Percentiles rank a stretch among this genome's conserved stretches.
Evolutionary conservation across 169 alveolate genomes (phyloP).

Genomic region (Plasmodium yoelii): DNA sequence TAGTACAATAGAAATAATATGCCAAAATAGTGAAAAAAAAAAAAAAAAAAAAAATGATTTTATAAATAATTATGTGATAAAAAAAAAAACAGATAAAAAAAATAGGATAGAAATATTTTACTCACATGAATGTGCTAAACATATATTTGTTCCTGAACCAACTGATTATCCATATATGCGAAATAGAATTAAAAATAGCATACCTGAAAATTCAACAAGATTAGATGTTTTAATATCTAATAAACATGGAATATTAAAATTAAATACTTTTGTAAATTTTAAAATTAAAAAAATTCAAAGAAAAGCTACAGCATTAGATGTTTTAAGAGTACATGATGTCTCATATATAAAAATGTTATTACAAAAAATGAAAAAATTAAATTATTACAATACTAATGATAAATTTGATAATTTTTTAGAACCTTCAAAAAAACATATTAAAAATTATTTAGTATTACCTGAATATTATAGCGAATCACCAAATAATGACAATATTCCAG

Average conservation of each 20-base stretch:
- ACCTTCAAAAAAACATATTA: conserved; percentile 91
- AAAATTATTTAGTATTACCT: conserved; percentile 91
- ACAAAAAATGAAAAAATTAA: conserved; percentile 71
- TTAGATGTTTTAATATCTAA: conserved; percentile 90
- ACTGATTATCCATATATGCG: conserved; percentile 90
- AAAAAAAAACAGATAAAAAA: conserved; percentile 18
- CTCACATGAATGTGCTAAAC: conserved; percentile 84
- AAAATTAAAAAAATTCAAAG: conserved; percentile 85
- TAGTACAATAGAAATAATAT: background rate
- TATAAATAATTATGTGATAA: conserved; percentile 4
- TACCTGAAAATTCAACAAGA: conserved; percentile 93
- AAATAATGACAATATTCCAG: conserved; percentile 13
- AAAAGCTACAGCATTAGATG: conserved; percentile 92
- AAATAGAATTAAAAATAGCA: conserved; percentile 84
- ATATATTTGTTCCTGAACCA: conserved; percentile 93
- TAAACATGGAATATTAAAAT: conserved; percentile 88
- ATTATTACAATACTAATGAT: conserved; percentile 14
- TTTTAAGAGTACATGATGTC: conserved; percentile 96
- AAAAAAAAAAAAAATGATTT: background rate
- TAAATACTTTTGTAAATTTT: conserved; percentile 85
- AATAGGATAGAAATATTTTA: conserved; percentile 54
- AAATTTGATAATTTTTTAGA: conserved; percentile 81
- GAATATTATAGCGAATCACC: conserved; percentile 94
- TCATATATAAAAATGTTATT: conserved; percentile 89
- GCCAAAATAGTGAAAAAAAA: background rate